phyloP scores from a whole-genome alignment of 139 green algal genomes.

The Desmodesmus armatus region DNA sequence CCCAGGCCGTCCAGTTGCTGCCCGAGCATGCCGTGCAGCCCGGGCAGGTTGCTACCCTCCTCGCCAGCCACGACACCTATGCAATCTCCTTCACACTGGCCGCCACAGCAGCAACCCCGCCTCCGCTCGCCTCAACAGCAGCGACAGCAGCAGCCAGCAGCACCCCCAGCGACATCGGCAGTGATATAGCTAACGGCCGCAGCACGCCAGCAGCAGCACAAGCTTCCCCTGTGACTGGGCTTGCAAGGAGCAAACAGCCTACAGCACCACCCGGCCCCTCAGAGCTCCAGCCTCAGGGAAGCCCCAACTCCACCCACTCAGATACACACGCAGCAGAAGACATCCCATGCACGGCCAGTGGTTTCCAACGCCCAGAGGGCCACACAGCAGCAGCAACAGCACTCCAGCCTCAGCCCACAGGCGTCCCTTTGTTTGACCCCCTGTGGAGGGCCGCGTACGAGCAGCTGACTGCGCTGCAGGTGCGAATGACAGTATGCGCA shows the following conservation, averaged over 20 bases:
- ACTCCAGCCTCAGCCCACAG: neutral
- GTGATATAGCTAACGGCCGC: neutral
- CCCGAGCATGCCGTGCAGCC: slow-evolving; percentile 56
- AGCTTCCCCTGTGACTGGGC: neutral
- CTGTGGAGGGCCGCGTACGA: slow-evolving; percentile 26
- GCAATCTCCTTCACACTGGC: slow-evolving; percentile 57
- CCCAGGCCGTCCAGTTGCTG: slow-evolving; percentile 79
- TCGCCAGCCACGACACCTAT: slow-evolving; percentile 76
- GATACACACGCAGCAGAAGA: no score
- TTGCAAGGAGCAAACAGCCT: neutral
- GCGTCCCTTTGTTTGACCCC: neutral
- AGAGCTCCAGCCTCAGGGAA: no score
- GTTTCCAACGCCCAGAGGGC: no score
- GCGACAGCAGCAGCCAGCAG: neutral
- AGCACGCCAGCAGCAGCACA: neutral
- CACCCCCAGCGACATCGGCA: neutral
- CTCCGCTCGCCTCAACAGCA: neutral
- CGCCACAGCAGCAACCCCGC: neutral
- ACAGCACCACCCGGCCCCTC: neutral
- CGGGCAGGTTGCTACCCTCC: slow-evolving; percentile 55
- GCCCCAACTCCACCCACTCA: no score
- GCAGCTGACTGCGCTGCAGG: no score
- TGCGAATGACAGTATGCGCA: no score
- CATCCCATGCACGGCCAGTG: no score
- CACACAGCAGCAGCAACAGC: neutral